Evolutionary conservation across 1,284 basidiomycete genomes (phyloP).

Genomic region (Moesziomyces sp.): DNA sequence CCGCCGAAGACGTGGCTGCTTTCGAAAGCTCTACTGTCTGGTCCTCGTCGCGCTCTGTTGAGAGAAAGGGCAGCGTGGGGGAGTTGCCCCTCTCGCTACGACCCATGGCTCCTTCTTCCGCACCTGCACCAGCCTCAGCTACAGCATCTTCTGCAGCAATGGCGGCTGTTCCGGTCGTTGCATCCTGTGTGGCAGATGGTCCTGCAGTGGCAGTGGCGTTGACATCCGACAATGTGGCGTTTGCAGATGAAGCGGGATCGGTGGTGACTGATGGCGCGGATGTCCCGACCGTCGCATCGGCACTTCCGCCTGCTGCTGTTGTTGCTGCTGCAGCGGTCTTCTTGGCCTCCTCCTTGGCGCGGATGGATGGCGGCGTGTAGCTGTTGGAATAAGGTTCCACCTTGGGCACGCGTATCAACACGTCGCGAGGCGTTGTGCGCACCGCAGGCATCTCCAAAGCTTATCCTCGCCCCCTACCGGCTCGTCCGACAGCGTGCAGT

Average conservation of each 20-base stretch:
- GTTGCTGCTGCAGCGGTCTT: slow-evolving; percentile 10
- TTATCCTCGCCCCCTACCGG: too few relatives aligned
- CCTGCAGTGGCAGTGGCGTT: too few relatives aligned
- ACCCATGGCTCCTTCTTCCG: slow-evolving; percentile 6
- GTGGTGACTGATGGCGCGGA: too few relatives aligned
- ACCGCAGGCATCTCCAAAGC: slow-evolving; percentile 31
- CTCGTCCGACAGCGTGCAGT: too few relatives aligned
- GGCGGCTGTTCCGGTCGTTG: too few relatives aligned
- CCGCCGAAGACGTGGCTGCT: slow-evolving; percentile 53
- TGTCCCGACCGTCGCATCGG: neutral
- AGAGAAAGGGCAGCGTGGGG: slow-evolving; percentile 32
- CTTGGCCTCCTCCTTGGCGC: slow-evolving; percentile 34
- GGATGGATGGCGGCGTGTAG: slow-evolving; percentile 35
- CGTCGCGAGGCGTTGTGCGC: slow-evolving; percentile 40
- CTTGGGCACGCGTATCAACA: slow-evolving; percentile 50
- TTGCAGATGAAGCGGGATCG: too few relatives aligned
- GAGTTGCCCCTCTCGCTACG: slow-evolving; percentile 33
- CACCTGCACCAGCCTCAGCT: neutral
- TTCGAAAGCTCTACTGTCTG: slow-evolving; percentile 38
- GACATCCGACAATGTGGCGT: too few relatives aligned
- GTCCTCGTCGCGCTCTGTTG: slow-evolving; percentile 19
- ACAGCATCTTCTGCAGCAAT: neutral
- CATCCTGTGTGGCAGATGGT: too few relatives aligned
- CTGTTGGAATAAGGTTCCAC: slow-evolving; percentile 47
- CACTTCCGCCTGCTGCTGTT: neutral